Evolutionary conservation across 805 yeast species (phyloP).

Genomic region (Tetrapisispora arboricola): DNA sequence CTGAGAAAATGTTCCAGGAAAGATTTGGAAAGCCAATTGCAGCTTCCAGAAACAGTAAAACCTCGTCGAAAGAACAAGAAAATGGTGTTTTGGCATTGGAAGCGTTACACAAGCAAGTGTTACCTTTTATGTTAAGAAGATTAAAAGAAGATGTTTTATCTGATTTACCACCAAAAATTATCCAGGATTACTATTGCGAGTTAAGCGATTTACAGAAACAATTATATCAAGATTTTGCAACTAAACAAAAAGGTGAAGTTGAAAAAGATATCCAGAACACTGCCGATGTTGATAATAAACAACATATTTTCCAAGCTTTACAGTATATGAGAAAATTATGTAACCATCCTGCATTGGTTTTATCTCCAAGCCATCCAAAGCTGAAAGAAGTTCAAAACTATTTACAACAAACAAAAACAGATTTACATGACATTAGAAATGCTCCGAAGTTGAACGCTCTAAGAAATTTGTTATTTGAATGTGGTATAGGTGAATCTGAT

Average conservation of each 20-base stretch:
- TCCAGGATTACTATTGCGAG: constrained; percentile 96
- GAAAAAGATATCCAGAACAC: constrained; percentile 48
- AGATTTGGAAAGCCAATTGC: constrained; percentile 97
- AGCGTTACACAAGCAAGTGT: constrained; percentile 89
- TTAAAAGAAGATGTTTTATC: constrained; percentile 91
- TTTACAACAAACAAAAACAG: constrained; percentile 47
- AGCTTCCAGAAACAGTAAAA: constrained; percentile 80
- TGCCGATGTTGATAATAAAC: constrained; percentile 48
- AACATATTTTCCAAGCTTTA: constrained; percentile 93
- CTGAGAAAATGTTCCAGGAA: constrained; percentile 88
- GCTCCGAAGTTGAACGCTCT: constrained; percentile 86
- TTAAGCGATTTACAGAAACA: constrained; percentile 82
- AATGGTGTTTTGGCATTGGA: constrained; percentile 94
- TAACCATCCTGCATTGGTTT: constrained; percentile 89
- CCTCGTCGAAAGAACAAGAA: constrained; percentile 88
- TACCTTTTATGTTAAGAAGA: constrained; percentile 93
- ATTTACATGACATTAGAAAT: constrained; percentile 62
- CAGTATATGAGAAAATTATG: constrained; percentile 96
- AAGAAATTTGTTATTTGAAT: constrained; percentile 69
- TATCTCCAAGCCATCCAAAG: constrained; percentile 77
- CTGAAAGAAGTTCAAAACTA: constrained; percentile 54
- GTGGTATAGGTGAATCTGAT: constrained; percentile 60
- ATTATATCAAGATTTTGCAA: constrained; percentile 80
- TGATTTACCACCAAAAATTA: constrained; percentile 95
- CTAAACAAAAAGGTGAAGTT: constrained; percentile 67